These are phyloP conservation scores for Pichia nakasei DNA, from an alignment of 805 yeast species.

Conservation along the genomic window DNA sequence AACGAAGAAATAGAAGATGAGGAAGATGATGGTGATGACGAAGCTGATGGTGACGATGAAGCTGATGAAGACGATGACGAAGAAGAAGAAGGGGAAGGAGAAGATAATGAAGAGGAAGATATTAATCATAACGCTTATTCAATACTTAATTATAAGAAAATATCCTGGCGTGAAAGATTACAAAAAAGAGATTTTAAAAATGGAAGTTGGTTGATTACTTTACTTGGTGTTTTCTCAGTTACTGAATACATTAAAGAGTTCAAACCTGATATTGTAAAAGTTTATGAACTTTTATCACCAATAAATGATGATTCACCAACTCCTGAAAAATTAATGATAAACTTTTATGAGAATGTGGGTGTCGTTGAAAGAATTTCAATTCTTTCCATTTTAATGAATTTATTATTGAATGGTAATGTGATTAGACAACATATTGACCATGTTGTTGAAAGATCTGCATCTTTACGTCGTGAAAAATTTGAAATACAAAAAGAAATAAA, in stretches of 20 bases:
- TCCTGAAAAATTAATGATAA: conserved; percentile 37
- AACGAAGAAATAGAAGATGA: conserved; percentile 9
- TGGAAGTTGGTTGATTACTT: conserved; percentile 76
- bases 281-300: conserved; percentile 53
- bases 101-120: conserved; percentile 25
- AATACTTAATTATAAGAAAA: conserved; percentile 47
- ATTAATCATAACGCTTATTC: conserved; percentile 36
- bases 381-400: conserved; percentile 53
- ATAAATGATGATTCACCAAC: conserved; percentile 35
- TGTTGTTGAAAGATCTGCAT: conserved; percentile 55
- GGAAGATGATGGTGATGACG: conserved; percentile 15
- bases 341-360: conserved; percentile 47
- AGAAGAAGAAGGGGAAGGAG: conserved; percentile 16
- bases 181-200: conserved; percentile 67
- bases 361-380: conserved; percentile 36
- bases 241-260: conserved; percentile 52
- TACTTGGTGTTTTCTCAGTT: conserved; percentile 62
- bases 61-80: conserved; percentile 13
- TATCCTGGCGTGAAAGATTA: conserved; percentile 71
- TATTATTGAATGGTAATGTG: conserved; percentile 48
- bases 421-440: conserved; percentile 60
- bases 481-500: conserved; percentile 59
- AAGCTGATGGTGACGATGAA: conserved; percentile 9
- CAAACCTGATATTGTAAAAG: conserved; percentile 37
- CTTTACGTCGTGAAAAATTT: conserved; percentile 54